Evolutionary conservation across 495 filamentous ascomycete genomes (phyloP), one percentile per base, ranked within the genome.

Genomic region (Penicillium manginii): DNA sequence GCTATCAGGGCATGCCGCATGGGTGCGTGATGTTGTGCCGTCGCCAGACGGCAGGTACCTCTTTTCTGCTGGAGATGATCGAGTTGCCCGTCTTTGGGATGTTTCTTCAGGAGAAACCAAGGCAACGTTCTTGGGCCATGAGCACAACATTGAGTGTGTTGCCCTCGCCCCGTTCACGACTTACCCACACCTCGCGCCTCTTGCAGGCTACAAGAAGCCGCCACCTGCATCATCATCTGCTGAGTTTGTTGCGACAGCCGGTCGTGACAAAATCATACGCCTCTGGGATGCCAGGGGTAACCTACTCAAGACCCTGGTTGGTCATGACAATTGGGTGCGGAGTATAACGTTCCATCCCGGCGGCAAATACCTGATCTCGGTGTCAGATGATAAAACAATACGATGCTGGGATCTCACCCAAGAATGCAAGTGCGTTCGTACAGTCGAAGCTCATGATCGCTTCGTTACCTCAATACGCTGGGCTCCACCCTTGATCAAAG

Each of bases 301-400:
- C 12, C 80, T 91, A 49, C 87, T 98, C 63, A 97, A 92, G 72
- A 96, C 90, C 2, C 79, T 98, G 8, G 73, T 88, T 2, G 94
- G 94, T 3, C 94, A 98, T 66, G 94, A 98, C 71, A 98, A 97
- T 69, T 98, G 94, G 94, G 88, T 98, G 1, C 85, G 92, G 10
- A 89, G 81, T 2, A 67, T 98, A 12, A 86, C 91, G 17, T 98
- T 96, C 71, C 94, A 98, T 62, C 94, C 94, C 0, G 92, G 91
- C 3, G 94, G 94, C 1, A 96, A 96, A 72, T 98, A 94, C 62
- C 81, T 98, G 2, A 73, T 98, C 17, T 91, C 87, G 32, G 90
- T 88, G 4, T 78, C 88, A 22, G 94, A 98, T 65, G 94, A 98
- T 70, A 96, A 96, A 73, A 93, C 91, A 12, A 77, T 98, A 33